phyloP scores from a whole-genome alignment of 73 alveolate genomes.

The Paramecium sexaurelia region DNA sequence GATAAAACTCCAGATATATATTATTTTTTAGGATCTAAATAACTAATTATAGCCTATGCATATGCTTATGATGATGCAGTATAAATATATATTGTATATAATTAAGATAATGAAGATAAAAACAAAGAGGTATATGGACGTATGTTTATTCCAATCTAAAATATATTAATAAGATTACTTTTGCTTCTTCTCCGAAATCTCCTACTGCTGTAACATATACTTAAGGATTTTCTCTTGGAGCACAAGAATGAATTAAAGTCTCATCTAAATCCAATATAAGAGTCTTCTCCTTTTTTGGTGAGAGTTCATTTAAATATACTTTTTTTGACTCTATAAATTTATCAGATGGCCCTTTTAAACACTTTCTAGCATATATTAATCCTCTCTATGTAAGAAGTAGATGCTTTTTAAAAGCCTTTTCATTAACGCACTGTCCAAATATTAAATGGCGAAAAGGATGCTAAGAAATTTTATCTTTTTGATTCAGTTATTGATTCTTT shows the following conservation, averaged over 20 bases:
- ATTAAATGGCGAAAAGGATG: slow-evolving; percentile 48
- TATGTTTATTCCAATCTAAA: slow-evolving; percentile 85
- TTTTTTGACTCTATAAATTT: slow-evolving; percentile 47
- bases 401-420: slow-evolving; percentile 32
- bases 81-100: slow-evolving; percentile 83
- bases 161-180: not conserved
- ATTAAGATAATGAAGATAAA: slow-evolving; percentile 75
- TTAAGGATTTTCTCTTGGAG: slow-evolving; percentile 60
- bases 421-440: not conserved
- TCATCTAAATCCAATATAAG: slow-evolving; percentile 58
- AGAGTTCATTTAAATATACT: slow-evolving; percentile 41
- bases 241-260: slow-evolving; percentile 50
- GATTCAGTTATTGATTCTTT: not conserved
- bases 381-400: slow-evolving; percentile 54
- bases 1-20: slow-evolving; percentile 82
- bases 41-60: slow-evolving; percentile 92
- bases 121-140: slow-evolving; percentile 88
- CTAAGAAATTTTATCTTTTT: not conserved
- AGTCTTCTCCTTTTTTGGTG: slow-evolving; percentile 24
- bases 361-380: slow-evolving; percentile 52
- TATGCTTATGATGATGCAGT: slow-evolving; percentile 95
- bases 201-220: slow-evolving; percentile 24
- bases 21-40: slow-evolving; percentile 89
- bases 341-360: slow-evolving; percentile 68
- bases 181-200: slow-evolving; percentile 56